Base-by-base conservation (phyloP, 192 early-diverging fungal species). In the Coemansia sp. region DNA sequence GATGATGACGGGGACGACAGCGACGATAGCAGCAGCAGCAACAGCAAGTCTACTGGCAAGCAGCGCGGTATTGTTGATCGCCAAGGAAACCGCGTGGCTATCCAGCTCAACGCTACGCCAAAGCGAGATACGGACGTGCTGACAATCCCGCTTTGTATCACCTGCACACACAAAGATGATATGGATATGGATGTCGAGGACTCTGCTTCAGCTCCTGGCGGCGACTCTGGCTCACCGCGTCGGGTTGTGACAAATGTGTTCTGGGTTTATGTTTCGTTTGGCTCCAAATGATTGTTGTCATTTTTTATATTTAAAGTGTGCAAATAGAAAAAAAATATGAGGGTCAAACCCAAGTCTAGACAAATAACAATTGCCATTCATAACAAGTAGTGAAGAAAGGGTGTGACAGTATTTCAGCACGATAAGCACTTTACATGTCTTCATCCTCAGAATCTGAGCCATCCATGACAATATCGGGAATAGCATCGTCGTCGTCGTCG, bases 401-500 rank as follows among this genome's bases (percentile, higher is more conserved):
- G n/a, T n/a, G n/a, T n/a, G n/a, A n/a, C n/a, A n/a, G n/a, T n/a
- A n/a, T n/a, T n/a, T n/a, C n/a, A n/a, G n/a, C n/a, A n/a, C n/a
- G n/a, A n/a, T n/a, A n/a, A n/a, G n/a, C n/a, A n/a, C n/a, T n/a
- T n/a, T n/a, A 32, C 30, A 8, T 11, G 36, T 67, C 50, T 9
- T 73, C 71, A 28, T 67, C 63, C 26, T 66, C 71, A 41, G 71
- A 74, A 43, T 74, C 70, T 5, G 70, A 72, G 29, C 55, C 71
- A 22, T 74, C 71, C 71, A 74, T 74, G 1, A 74, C 71, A 20
- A 74, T 74, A 36, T 74, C 71, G 1, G 71, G 71, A 20, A 74
- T 67, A 14, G 55, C 63, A n/a, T 72, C 61, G 11, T 59, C 54
- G 3, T 55, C 40, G 11, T 33, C 50, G 19, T 19, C 25, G 27